Percentiles rank a stretch among this genome's conserved stretches.
These are phyloP conservation scores for Salix udensis DNA, from an alignment of 345 rosid species.

Conservation along the genomic window DNA sequence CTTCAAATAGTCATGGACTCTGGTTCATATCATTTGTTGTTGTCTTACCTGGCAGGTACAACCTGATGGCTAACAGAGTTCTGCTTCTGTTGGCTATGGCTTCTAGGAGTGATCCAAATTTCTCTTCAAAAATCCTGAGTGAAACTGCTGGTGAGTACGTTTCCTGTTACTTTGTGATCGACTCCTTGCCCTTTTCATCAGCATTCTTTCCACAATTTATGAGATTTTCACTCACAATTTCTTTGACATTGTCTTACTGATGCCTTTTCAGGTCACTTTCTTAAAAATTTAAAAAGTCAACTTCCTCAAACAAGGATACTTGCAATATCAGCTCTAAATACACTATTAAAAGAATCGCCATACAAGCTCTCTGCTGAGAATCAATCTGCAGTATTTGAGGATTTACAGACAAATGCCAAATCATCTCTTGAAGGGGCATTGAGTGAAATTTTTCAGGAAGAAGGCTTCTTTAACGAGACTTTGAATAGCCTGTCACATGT, in stretches of 20 bases:
- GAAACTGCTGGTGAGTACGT: slow-evolving; percentile 77
- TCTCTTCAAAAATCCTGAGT: slow-evolving; percentile 65
- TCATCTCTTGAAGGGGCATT: slow-evolving; percentile 80
- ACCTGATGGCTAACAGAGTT: slow-evolving; percentile 97
- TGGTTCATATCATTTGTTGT: slow-evolving; percentile 1
- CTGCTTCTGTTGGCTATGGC: slow-evolving; percentile 90
- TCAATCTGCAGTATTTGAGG: slow-evolving; percentile 25
- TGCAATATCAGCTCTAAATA: slow-evolving; percentile 93
- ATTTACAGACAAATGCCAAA: slow-evolving; percentile 40
- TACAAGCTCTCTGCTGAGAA: slow-evolving; percentile 60
- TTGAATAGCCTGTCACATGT: slow-evolving; percentile 90
- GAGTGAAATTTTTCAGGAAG: slow-evolving; percentile 74
- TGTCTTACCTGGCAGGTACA: slow-evolving; percentile 54
- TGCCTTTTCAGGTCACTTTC: slow-evolving; percentile 75
- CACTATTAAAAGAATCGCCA: slow-evolving; percentile 87
- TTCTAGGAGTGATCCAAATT: slow-evolving; percentile 59
- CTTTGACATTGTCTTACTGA: background rate
- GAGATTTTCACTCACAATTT: background rate
- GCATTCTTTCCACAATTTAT: background rate
- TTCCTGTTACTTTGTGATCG: slow-evolving; percentile 12
- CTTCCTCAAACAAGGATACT: slow-evolving; percentile 99
- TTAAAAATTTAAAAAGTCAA: slow-evolving; percentile 89
- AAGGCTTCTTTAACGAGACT: slow-evolving; percentile 86
- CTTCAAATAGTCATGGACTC: background rate
- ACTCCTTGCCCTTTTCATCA: background rate